Evolutionary conservation across 2,329 filamentous ascomycete genomes (phyloP), one percentile per base, ranked within the genome.

Genomic region (Trichophyton rubrum): DNA sequence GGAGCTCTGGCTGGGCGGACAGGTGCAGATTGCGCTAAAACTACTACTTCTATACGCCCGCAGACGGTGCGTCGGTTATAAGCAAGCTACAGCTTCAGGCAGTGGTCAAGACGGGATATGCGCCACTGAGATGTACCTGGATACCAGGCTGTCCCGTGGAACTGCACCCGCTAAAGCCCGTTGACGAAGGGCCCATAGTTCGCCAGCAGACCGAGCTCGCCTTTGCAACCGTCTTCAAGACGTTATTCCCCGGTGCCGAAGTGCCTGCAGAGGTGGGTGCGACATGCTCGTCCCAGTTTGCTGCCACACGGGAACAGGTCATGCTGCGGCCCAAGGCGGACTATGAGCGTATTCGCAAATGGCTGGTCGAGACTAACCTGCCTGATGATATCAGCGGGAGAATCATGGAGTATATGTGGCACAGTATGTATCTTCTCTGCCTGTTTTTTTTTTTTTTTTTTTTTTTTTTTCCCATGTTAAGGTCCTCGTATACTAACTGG

Each of bases 321-420:
- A 68, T 67, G 30, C 70, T 76, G 63, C 72, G 76, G 33, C 75
- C 75, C 2, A 76, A 70, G 65, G 73, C 70, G 7, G 79, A 82
- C 27, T 82, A 82, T 62, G 71, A 75, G 61, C 69, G 72, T 6
- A 79, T 75, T 62, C 72, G 78, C 15, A 68, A 74, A 2, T 82
- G 80, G 80, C 66, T 82, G 13, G 53, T 75, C 13, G 67, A 77
- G 2, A 82, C 80, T 0, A 65, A 72, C 0, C 63, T 82, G 51
- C 67, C 68, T 0, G 80, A 82, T 68, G 73, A 73, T 43, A 70
- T 81, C 35, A 79, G 77, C 61, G 80, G 80, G 3, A 69, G 80
- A 20, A 75, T 83, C 7, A 74, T 82, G 71, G 81, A 83, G 65
- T 83, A 82, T 68, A 78, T 77, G n/a, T 83, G 81, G 81, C 81